These are phyloP conservation scores for Wickerhamiella australiensis DNA, from an alignment of 805 yeast genomes.

Conservation along the genomic window DNA sequence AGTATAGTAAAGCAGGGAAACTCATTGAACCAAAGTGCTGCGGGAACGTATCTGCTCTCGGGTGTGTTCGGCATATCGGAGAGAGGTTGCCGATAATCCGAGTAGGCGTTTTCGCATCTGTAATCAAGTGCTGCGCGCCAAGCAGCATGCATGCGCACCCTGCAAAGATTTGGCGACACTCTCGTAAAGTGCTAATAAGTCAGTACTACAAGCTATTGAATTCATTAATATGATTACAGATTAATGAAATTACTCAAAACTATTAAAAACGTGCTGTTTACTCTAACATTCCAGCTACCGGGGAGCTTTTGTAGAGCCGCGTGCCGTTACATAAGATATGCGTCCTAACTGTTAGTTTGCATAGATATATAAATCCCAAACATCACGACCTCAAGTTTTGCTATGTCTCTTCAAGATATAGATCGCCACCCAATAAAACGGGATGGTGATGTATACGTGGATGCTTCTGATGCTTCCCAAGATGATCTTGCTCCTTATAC, in stretches of 20 bases:
- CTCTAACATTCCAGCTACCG: no score
- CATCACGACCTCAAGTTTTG: neutral
- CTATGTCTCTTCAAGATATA: neutral
- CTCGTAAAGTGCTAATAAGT: neutral
- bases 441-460: neutral
- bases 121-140: neutral
- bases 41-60: no score
- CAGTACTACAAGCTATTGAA: no score
- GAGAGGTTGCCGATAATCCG: neutral
- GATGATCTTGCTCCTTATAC: constrained; percentile 5
- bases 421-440: neutral
- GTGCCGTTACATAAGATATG: neutral
- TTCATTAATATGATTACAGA: no score
- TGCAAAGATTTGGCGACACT: neutral
- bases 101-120: neutral
- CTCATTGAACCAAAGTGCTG: no score
- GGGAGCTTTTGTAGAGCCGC: neutral
- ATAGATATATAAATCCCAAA: neutral
- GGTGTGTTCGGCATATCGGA: neutral
- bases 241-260: no score
- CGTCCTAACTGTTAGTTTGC: neutral
- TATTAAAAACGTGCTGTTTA: no score
- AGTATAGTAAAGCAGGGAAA: no score
- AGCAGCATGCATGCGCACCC: neutral
- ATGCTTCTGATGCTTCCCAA: neutral